These are phyloP conservation scores for Colletotrichum simmondsii DNA, from an alignment of 2,329 filamentous ascomycete genomes.

Conservation along the genomic window DNA sequence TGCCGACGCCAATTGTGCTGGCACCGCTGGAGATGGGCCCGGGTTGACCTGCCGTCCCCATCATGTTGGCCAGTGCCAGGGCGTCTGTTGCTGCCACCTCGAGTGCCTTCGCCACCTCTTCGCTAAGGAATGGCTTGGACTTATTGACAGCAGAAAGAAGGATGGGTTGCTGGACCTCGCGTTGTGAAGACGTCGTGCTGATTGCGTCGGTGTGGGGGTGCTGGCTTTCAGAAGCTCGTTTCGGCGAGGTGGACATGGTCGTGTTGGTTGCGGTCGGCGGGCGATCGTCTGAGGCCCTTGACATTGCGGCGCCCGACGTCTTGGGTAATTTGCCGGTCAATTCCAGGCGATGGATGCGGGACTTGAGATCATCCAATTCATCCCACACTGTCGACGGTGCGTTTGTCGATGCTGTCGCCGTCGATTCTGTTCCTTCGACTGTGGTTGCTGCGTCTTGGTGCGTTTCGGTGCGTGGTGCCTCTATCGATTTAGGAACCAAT, in stretches of 20 bases:
- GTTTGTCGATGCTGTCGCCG: slow-evolving; percentile 83
- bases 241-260: slow-evolving; percentile 90
- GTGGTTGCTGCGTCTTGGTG: slow-evolving; percentile 51
- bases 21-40: slow-evolving; percentile 75
- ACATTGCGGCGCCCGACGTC: slow-evolving; percentile 83
- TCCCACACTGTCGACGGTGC: slow-evolving; percentile 97
- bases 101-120: slow-evolving; percentile 80
- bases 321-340: slow-evolving; percentile 87
- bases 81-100: slow-evolving; percentile 87
- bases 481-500: slow-evolving; percentile 59
- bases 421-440: slow-evolving; percentile 84
- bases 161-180: slow-evolving; percentile 75
- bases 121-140: slow-evolving; percentile 74
- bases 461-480: slow-evolving; percentile 47
- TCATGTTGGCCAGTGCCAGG: slow-evolving; percentile 79
- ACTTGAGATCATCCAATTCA: slow-evolving; percentile 94
- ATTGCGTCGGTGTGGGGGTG: slow-evolving; percentile 56
- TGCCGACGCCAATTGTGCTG: slow-evolving; percentile 67
- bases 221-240: slow-evolving; percentile 68
- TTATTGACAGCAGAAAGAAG: slow-evolving; percentile 85
- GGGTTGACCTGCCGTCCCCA: slow-evolving; percentile 77
- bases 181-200: slow-evolving; percentile 54
- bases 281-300: slow-evolving; percentile 79
- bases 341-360: slow-evolving; percentile 89
- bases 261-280: slow-evolving; percentile 94